A percentile compares a stretch with the other conserved stretches of the same genome.
These are phyloP conservation scores for Westerdykella sp. DNA, from an alignment of 2,329 filamentous ascomycete genomes.

Conservation along the genomic window DNA sequence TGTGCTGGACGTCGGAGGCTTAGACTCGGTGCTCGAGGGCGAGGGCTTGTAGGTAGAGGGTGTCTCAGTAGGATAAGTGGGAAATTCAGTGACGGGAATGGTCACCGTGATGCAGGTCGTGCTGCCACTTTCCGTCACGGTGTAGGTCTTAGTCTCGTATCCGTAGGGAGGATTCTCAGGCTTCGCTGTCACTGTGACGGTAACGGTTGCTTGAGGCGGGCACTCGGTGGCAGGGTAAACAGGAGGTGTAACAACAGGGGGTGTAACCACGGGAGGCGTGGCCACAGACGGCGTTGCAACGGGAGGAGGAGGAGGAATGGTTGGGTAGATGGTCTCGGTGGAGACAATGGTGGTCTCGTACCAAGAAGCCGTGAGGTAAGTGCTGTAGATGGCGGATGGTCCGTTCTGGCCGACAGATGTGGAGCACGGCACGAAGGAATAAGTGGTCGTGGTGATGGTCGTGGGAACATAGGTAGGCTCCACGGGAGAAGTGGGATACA, in stretches of 20 bases:
- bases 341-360: constrained; percentile 27
- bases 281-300: constrained; percentile 1
- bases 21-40: constrained; percentile 8
- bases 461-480: constrained; percentile 13
- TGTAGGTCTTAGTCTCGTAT: constrained; percentile 26
- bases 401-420: constrained; percentile 31
- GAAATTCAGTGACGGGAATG: constrained; percentile 8
- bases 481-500: background rate
- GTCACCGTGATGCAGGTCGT: constrained; percentile 21
- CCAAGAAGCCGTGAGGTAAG: constrained; percentile 35
- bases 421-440: constrained; percentile 34
- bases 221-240: constrained; percentile 8
- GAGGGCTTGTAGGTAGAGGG: constrained; percentile 7
- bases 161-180: constrained; percentile 6
- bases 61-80: constrained; percentile 4
- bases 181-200: constrained; percentile 12
- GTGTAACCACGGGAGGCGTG: background rate
- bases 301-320: constrained; percentile 1
- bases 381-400: constrained; percentile 30
- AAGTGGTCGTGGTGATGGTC: constrained; percentile 29
- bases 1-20: background rate
- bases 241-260: constrained; percentile 4
- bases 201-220: constrained; percentile 25
- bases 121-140: constrained; percentile 19
- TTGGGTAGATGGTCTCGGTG: constrained; percentile 12